These are phyloP conservation scores for Coemansia sp. DNA, from an alignment of 192 early-diverging fungal species.

Conservation along the genomic window DNA sequence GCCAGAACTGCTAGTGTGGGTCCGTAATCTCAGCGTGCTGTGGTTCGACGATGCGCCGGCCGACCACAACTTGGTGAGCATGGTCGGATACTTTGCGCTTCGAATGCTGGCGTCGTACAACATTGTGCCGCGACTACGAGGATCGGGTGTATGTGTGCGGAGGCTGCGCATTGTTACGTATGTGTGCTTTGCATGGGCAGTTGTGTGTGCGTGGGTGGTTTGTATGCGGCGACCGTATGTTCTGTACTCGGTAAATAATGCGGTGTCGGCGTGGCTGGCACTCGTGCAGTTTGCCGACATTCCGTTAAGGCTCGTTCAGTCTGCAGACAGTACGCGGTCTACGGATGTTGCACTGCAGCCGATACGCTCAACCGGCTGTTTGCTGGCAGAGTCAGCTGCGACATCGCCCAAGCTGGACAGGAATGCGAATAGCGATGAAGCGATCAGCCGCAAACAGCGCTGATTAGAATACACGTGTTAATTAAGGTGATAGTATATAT, in stretches of 20 bases:
- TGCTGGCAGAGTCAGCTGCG: no score
- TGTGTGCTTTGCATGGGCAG: slow-evolving; percentile 39
- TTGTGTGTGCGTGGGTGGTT: slow-evolving; percentile 56
- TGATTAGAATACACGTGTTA: background rate
- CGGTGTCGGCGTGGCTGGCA: slow-evolving; percentile 44
- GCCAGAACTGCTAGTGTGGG: slow-evolving; percentile 80
- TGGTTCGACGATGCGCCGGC: slow-evolving; percentile 82
- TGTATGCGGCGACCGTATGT: slow-evolving; percentile 63
- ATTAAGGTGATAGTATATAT: background rate
- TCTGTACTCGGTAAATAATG: slow-evolving; percentile 58
- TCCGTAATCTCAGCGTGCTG: slow-evolving; percentile 73
- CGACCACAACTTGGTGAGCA: slow-evolving; percentile 58
- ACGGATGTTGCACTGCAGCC: no score
- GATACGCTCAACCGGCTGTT: no score
- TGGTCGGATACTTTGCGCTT: slow-evolving; percentile 46
- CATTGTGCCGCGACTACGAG: slow-evolving; percentile 14
- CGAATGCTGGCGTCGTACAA: slow-evolving; percentile 30
- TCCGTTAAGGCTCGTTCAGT: background rate
- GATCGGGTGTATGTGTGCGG: background rate
- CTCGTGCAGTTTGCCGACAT: slow-evolving; percentile 16
- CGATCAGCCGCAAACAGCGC: slow-evolving; percentile 18
- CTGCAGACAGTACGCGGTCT: background rate
- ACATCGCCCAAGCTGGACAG: no score
- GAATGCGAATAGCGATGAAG: background rate
- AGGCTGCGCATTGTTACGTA: slow-evolving; percentile 34